These are phyloP conservation scores for Fraxinus greggii DNA, from an alignment of 305 asterid genomes.

Conservation along the genomic window DNA sequence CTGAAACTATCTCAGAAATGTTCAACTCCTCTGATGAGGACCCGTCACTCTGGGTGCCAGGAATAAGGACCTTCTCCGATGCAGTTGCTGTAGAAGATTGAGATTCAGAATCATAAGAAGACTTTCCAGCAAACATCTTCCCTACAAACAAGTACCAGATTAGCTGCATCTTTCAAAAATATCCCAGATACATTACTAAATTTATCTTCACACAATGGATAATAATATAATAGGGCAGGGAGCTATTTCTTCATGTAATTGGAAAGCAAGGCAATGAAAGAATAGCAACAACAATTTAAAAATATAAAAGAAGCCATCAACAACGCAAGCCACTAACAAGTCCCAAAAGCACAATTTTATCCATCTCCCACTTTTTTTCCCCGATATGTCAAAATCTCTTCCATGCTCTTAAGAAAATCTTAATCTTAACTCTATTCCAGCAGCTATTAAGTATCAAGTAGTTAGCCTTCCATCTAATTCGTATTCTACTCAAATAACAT, in stretches of 20 bases:
- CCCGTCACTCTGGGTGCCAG: conserved; percentile 59
- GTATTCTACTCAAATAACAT: background rate
- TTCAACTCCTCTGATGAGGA: conserved; percentile 42
- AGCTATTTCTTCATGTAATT: background rate
- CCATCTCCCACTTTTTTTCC: background rate
- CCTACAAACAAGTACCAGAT: conserved; percentile 54
- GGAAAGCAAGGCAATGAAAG: conserved; percentile 10
- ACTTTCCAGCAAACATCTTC: conserved; percentile 58
- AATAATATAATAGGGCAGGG: background rate
- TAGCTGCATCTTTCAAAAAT: conserved; percentile 17
- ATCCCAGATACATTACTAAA: background rate
- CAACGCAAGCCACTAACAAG: background rate
- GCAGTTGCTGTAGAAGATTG: conserved; percentile 58
- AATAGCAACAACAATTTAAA: background rate
- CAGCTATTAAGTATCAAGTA: background rate
- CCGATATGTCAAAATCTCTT: background rate
- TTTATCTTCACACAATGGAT: background rate
- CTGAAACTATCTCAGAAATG: conserved; percentile 40
- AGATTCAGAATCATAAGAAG: conserved; percentile 48
- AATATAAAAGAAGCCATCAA: background rate
- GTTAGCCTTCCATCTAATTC: background rate
- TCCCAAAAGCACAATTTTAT: background rate
- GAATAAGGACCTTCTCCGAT: conserved; percentile 80
- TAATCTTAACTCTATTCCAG: background rate
- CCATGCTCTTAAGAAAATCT: background rate